These are phyloP conservation scores for Sodiomyces alkalinus DNA, from an alignment of 2,329 filamentous ascomycete genomes.

Conservation along the genomic window DNA sequence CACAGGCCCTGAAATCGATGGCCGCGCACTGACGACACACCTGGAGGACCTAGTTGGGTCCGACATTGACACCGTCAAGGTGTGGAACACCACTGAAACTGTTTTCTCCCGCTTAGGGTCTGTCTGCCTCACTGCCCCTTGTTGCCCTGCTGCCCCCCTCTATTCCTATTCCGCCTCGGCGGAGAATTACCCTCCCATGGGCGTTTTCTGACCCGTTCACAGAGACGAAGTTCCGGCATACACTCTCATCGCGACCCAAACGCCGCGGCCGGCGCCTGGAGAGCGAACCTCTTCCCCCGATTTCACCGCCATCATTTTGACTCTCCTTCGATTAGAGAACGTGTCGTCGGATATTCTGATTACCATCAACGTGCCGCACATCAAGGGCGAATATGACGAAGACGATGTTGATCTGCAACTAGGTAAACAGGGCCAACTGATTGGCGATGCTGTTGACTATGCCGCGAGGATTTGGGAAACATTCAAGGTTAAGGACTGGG, in stretches of 20 bases:
- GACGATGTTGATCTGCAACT: slow-evolving; percentile 54
- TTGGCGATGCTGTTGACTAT: slow-evolving; percentile 54
- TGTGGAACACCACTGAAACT: slow-evolving; percentile 50
- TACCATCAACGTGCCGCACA: slow-evolving; percentile 77
- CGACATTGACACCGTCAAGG: slow-evolving; percentile 46
- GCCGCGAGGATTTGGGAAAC: slow-evolving; percentile 52
- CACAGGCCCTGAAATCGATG: slow-evolving; percentile 44
- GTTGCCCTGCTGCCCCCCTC: background rate
- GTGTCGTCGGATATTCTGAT: slow-evolving; percentile 70
- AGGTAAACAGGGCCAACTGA: slow-evolving; percentile 50
- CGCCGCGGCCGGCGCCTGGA: slow-evolving; percentile 19
- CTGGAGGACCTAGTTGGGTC: slow-evolving; percentile 54
- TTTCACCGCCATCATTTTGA: slow-evolving; percentile 63
- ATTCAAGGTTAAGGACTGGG: slow-evolving; percentile 70
- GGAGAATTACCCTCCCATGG: too few species aligned
- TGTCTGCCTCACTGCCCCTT: slow-evolving; percentile 9
- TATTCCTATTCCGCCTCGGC: too few species aligned
- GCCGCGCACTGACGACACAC: slow-evolving; percentile 53
- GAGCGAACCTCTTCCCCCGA: slow-evolving; percentile 29
- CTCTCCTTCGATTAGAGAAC: slow-evolving; percentile 60
- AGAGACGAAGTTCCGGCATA: slow-evolving; percentile 43
- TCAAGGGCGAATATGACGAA: slow-evolving; percentile 56
- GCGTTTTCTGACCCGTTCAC: slow-evolving; percentile 7
- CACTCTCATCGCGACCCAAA: slow-evolving; percentile 54
- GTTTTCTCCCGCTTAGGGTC: slow-evolving; percentile 40